phyloP scores from a whole-genome alignment of 768 basidiomycete species.

The Thelephora ganbajun region DNA sequence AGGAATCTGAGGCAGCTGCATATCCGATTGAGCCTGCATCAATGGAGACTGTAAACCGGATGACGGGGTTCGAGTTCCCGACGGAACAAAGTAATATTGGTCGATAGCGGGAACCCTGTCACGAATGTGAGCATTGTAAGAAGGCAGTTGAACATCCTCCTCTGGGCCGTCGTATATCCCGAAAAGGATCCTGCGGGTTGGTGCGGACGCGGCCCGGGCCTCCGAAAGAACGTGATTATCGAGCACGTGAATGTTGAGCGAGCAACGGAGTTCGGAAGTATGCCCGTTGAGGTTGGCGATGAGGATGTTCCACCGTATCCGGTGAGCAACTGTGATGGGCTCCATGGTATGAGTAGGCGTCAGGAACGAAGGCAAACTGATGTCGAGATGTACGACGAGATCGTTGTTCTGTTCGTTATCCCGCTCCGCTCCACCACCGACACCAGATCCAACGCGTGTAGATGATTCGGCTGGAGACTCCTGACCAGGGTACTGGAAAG shows the following conservation, averaged over 20 bases:
- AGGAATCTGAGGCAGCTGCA: conserved; percentile 20
- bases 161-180: conserved; percentile 18
- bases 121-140: conserved; percentile 78
- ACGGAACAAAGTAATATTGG: conserved; percentile 16
- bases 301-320: conserved; percentile 66
- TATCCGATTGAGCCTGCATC: conserved; percentile 1
- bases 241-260: conserved; percentile 77
- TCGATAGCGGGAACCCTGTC: conserved; percentile 70
- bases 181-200: conserved; percentile 62
- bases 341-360: conserved; percentile 61
- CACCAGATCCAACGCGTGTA: background rate
- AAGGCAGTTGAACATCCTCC: conserved; percentile 59
- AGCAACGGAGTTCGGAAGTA: conserved; percentile 88
- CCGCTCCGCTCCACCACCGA: background rate
- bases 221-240: conserved; percentile 62
- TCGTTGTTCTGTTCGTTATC: conserved; percentile 22
- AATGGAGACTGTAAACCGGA: conserved; percentile 12
- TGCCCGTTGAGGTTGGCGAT: conserved; percentile 85
- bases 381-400: conserved; percentile 42
- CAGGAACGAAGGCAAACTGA: conserved; percentile 42
- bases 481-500: background rate
- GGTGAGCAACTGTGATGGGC: conserved; percentile 65
- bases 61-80: conserved; percentile 7
- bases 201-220: conserved; percentile 55
- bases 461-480: background rate